Base-by-base conservation (phyloP, 495 filamentous ascomycete genomes). In the Astrothelium subdiscretum region DNA sequence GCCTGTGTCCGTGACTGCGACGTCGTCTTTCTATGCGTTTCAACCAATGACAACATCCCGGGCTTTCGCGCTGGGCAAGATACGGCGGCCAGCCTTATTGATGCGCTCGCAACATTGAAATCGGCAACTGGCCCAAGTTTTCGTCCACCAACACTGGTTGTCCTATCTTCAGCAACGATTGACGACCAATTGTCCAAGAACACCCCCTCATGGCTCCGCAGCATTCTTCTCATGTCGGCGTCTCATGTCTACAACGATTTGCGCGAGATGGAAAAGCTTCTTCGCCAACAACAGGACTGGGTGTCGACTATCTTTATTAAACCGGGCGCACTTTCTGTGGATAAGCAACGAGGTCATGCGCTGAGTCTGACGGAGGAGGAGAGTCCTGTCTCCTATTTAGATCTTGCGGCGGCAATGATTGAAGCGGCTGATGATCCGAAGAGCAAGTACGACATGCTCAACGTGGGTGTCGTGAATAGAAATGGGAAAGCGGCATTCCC, bases 391-490 rank as follows among this genome's bases (percentile, higher is more conserved):
- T 70, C 65, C n/a, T 81, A 76, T 32, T 22, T 77, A 12, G 78
- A 80, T 59, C 64, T 81, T 11, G 75, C 76, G 2, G 78, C 72
- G 2, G 78, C 44, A 4, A 80, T 80, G 78, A 70, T 80, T 42
- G 77, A 81, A 68, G 73, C 73, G 2, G 78, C 77, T 6, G 68
- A 76, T 60, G 70, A 71, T 32, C 60, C 68, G 2, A 66, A 70
- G 2, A 72, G 71, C 1, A 24, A 57, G 11, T 81, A 71, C 62
- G 75, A 76, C 44, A 62, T 65, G 67, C 62, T 60, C 62, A 73
- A 76, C 58, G 73, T 80, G 1, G 62, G 72, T 40, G 76, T 80
- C 10, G 64, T 73, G 59, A 71, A 64, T 31, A 62, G 60, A 3
- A 35, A 42, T 4, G 42, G 62, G 3, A 58, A 60, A 32, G 60